These are phyloP conservation scores for Bertia moriformis DNA, from an alignment of 2,329 filamentous ascomycete genomes.

Conservation along the genomic window DNA sequence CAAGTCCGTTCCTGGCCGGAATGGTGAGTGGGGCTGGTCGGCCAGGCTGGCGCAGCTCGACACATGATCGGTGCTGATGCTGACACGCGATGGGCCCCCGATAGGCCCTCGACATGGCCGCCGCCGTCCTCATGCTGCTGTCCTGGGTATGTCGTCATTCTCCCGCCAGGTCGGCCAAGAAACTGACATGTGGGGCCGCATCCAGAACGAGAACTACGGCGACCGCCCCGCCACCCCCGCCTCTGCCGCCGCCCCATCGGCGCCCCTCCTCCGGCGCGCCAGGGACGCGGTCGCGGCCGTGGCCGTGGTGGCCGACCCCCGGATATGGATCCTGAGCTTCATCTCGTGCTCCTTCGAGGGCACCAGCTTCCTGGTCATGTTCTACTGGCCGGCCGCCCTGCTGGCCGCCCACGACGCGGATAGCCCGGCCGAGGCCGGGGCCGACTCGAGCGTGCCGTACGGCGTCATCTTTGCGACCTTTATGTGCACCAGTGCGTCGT, in stretches of 20 bases:
- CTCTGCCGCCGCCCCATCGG: neutral
- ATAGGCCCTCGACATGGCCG: conserved; percentile 10
- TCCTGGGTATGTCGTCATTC: no score
- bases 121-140: conserved; percentile 12
- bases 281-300: conserved; percentile 5
- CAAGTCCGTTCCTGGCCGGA: conserved; percentile 30
- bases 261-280: conserved; percentile 2
- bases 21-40: conserved; percentile 10
- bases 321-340: conserved; percentile 15
- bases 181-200: no score
- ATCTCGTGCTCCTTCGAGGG: conserved; percentile 18
- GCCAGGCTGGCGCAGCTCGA: neutral
- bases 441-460: conserved; percentile 17
- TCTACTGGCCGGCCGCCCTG: conserved; percentile 15
- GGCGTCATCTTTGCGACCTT: conserved; percentile 31
- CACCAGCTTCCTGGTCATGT: conserved; percentile 15
- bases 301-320: conserved; percentile 7
- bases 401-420: conserved; percentile 11
- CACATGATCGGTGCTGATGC: no score
- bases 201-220: conserved; percentile 13
- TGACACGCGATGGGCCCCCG: no score
- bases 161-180: no score
- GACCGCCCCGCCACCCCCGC: neutral
- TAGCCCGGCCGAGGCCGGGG: conserved; percentile 3
- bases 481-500: no score